Percentiles rank a stretch among this genome's conserved stretches.
Conservation (phyloP, 805 yeast species). For the Candida taoyuanica region DNA sequence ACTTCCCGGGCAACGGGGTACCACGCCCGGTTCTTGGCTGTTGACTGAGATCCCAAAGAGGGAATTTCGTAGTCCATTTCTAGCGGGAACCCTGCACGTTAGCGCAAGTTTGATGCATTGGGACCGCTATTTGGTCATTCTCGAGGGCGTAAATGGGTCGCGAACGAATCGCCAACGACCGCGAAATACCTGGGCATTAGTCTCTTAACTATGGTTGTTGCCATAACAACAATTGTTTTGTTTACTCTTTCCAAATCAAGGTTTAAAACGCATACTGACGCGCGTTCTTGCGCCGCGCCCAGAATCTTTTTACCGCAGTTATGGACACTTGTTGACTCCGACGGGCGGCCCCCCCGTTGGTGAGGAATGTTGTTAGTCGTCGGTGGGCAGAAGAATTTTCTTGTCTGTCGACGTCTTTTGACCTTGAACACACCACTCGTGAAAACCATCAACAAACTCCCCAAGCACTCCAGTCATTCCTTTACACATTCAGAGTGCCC, state of each 20-base stretch:
- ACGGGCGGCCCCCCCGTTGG: no score
- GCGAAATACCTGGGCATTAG: no score
- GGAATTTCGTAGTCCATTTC: not conserved
- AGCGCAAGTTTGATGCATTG: no score
- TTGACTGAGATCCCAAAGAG: no score
- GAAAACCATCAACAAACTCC: conserved; percentile 2
- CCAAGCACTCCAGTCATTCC: conserved; percentile 30
- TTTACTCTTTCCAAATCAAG: conserved; percentile 12
- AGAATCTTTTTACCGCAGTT: not conserved
- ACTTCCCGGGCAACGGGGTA: no score
- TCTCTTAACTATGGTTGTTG: conserved; percentile 16
- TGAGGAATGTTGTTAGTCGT: not conserved
- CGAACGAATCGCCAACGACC: no score
- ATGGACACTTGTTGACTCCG: not conserved
- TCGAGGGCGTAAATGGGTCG: no score
- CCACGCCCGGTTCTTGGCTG: no score
- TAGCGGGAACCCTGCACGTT: not conserved
- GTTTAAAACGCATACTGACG: conserved; percentile 3
- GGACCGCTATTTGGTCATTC: no score
- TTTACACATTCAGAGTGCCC: conserved; percentile 27
- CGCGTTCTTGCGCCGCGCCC: not conserved
- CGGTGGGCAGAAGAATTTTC: conserved; percentile 3
- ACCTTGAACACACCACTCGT: conserved; percentile 1
- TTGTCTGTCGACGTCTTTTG: conserved; percentile 1
- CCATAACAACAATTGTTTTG: conserved; percentile 4